Evolutionary conservation across 2,329 filamentous ascomycete genomes (phyloP), one percentile per base, ranked within the genome.

Genomic region (Drechslerella stenobrocha): DNA sequence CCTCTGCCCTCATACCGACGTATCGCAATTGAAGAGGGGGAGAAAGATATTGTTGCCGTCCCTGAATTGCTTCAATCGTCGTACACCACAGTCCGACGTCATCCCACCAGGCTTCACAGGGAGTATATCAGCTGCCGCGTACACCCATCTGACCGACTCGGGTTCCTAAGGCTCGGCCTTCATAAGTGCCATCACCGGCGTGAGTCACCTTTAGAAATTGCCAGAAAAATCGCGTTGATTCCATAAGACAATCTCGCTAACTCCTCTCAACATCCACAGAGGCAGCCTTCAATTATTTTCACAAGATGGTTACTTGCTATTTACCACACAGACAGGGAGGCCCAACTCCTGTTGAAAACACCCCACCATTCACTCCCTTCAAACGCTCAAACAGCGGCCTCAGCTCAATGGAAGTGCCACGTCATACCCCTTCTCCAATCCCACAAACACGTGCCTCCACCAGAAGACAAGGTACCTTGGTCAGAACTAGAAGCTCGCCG

Each of bases 261-360:
- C 44, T 8, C 22, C 46, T 48, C 22, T 35, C 52, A 42, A 5
- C 13, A 18, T 23, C 28, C 47, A 52, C 44, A 53, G 53, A 64
- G 53, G 51, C 56, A 22, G 24, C 30, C 18, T 42, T 44, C 24
- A 44, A 13, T 40, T 40, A 56, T 34, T 13, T 34, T 13, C 26
- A 44, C 51, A 70, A 66, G 64, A 73, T 73, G 72, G 71, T 70
- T 48, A 57, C 69, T 63, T 73, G 64, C 20, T 71, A 44, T 57
- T 72, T 71, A 37, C 72, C 72, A 50, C 71, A 73, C 59, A 66
- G 69, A 53, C 69, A 71, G 66, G 66, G 71, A 61, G 71, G 71
- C 44, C 71, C 71, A 66, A 71, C 71, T 63, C 71, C 71, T 52
- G 69, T 71, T 58, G 46, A 72, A 47, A 71, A 58, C 60, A 69